Percentiles rank a stretch among this genome's conserved stretches.
Evolutionary conservation across 2,329 filamentous ascomycete genomes (phyloP).

Genomic region (Diaporthe sp.): DNA sequence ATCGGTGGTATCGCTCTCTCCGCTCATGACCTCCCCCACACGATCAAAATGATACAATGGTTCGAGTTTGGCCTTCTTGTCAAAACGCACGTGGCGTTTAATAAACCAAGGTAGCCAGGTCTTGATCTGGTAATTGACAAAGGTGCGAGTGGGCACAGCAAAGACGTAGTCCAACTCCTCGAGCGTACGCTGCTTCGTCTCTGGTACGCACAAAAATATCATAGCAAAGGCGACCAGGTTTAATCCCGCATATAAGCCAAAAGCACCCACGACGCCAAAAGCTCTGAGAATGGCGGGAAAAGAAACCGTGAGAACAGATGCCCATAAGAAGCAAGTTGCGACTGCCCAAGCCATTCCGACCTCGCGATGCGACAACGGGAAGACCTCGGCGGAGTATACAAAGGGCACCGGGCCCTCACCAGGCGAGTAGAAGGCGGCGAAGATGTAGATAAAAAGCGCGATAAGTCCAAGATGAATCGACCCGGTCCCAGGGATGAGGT

Average conservation of each 20-base stretch:
- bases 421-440: constrained; percentile 48
- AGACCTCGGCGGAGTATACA: constrained; percentile 78
- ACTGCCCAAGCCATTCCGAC: constrained; percentile 79
- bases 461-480: constrained; percentile 58
- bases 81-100: constrained; percentile 66
- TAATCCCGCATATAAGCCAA: constrained; percentile 67
- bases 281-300: constrained; percentile 69
- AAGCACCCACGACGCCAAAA: constrained; percentile 57
- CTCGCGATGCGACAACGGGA: constrained; percentile 78
- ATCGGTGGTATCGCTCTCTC: constrained; percentile 30
- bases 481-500: constrained; percentile 54
- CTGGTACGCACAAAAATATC: constrained; percentile 69
- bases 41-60: constrained; percentile 57
- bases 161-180: constrained; percentile 71
- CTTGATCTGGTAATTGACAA: constrained; percentile 68
- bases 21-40: constrained; percentile 6
- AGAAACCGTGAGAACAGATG: constrained; percentile 71
- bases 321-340: constrained; percentile 74
- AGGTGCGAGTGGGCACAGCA: constrained; percentile 70
- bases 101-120: constrained; percentile 72
- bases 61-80: constrained; percentile 56
- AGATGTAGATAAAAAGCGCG: constrained; percentile 55
- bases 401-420: constrained; percentile 77
- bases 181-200: constrained; percentile 66
- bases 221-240: constrained; percentile 67